Evolutionary conservation across 148 eudicot genomes (phyloP), one percentile per base, ranked within the genome.

Genomic region (Amaranthus palmeri): DNA sequence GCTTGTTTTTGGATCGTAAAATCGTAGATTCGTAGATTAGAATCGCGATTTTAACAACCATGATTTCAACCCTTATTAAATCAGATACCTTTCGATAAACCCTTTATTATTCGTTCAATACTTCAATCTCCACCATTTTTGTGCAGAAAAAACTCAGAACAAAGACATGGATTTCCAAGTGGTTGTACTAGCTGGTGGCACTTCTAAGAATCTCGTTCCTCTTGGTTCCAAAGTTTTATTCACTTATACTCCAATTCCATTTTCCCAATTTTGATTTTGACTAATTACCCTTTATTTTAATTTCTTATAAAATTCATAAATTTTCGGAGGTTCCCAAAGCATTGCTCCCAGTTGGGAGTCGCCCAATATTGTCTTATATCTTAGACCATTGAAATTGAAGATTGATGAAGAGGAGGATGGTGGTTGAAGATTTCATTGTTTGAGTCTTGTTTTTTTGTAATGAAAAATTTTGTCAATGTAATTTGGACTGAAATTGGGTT

Each of bases 161-260:
- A 53, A 18, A 50, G 59, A 15, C 9, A 95, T 95, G 97, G 99
- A 95, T 88, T 95, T 95, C 77, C 99, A 95, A 75, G 99, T 92
- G 60, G 96, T 95, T 18, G 99, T 95, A 7, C 77, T 95, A 40
- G 99, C 99, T n/a, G 99, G 99, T 14, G 99, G 97, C 58, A 82
- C 90, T 73, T 90, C 90, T 45, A 92, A 90, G 68, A 81, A 79
- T 8, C 92, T 95, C 44, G 77, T 76, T 14, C 99, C 97, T 83
- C 96, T 95, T 17, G 91, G 89, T 61, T 95, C 99, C 62, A 80
- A 92, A 92, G 97, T 95, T 57, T 25, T 25, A 40, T 45, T 36
- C 60, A 5, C 44, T 6, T 15, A n/a, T n/a, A 71, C 47, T 48
- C 60, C 63, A 25, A 10, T 53, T 51, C 61, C 18, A 13, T 42